Conservation (phyloP, 345 rosid genomes). For the Turnera subulata region DNA sequence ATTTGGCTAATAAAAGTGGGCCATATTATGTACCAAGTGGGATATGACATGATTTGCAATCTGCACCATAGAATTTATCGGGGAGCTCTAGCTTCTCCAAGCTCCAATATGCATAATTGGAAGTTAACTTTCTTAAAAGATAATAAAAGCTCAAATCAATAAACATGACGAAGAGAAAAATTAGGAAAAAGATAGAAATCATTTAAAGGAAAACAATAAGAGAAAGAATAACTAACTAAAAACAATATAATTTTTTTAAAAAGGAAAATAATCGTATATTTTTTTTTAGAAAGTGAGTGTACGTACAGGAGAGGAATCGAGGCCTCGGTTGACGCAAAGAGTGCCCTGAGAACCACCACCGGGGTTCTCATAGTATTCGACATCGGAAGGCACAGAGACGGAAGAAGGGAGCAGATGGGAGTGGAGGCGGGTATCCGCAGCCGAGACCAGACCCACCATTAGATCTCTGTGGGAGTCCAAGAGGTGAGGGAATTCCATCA, state of each 20-base stretch:
- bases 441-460: slow-evolving; percentile 16
- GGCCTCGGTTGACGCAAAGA: slow-evolving; percentile 19
- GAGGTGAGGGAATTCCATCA: slow-evolving; percentile 22
- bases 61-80: too few relatives aligned
- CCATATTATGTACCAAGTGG: too few relatives aligned
- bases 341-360: slow-evolving; percentile 11
- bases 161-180: too few relatives aligned
- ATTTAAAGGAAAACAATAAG: too few relatives aligned
- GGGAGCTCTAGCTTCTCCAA: too few relatives aligned
- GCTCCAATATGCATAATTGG: too few relatives aligned
- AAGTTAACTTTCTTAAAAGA: too few relatives aligned
- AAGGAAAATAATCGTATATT: background rate
- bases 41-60: too few relatives aligned
- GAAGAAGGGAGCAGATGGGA: slow-evolving; percentile 23
- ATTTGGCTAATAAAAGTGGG: too few relatives aligned
- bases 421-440: slow-evolving; percentile 14
- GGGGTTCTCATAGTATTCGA: slow-evolving; percentile 17
- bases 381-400: slow-evolving; percentile 20
- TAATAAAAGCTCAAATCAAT: too few relatives aligned
- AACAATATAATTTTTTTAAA: background rate
- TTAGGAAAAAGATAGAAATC: too few relatives aligned
- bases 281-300: background rate
- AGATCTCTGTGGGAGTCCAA: slow-evolving; percentile 11
- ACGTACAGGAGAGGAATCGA: slow-evolving; percentile 17
- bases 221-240: too few relatives aligned